Conservation (phyloP, 2,329 filamentous ascomycete genomes). For the Didymella arachidicola region DNA sequence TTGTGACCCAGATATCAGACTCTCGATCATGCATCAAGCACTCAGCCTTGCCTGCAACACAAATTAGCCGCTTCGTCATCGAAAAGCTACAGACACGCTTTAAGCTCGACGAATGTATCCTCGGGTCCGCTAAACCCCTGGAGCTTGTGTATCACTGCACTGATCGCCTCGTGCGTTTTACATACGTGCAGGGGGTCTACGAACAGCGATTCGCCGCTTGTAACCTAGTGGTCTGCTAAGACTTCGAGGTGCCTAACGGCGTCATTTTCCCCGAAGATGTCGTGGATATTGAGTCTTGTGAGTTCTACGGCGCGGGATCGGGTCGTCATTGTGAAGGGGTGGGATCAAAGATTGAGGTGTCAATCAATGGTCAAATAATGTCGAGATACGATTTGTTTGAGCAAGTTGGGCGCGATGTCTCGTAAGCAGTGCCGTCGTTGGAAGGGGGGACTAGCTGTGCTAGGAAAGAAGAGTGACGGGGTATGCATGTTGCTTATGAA, state of each 20-base stretch:
- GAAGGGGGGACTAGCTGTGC: not conserved
- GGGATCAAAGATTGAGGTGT: not conserved
- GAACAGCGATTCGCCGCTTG: not conserved
- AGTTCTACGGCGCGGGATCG: not conserved
- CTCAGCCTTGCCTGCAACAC: not conserved
- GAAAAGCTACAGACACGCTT: not conserved
- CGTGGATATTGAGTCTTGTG: not conserved
- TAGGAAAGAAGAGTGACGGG: not conserved
- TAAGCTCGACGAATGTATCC: not conserved
- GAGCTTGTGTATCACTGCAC: not conserved
- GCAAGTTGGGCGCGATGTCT: not conserved
- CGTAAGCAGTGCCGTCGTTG: not conserved
- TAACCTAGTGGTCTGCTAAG: not conserved
- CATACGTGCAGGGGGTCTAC: not conserved
- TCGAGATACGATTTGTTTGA: too few species aligned
- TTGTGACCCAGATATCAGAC: not conserved
- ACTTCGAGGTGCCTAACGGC: not conserved
- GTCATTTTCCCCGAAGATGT: not conserved
- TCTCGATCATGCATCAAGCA: slow-evolving; percentile 1
- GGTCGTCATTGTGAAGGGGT: not conserved
- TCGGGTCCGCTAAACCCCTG: not conserved
- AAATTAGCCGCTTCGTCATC: not conserved
- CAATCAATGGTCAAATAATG: not conserved
- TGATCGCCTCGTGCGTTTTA: slow-evolving; percentile 2
- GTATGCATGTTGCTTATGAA: too few species aligned